Base-by-base conservation (phyloP, 1,284 basidiomycete genomes). In the Apiotrichum gracile region DNA sequence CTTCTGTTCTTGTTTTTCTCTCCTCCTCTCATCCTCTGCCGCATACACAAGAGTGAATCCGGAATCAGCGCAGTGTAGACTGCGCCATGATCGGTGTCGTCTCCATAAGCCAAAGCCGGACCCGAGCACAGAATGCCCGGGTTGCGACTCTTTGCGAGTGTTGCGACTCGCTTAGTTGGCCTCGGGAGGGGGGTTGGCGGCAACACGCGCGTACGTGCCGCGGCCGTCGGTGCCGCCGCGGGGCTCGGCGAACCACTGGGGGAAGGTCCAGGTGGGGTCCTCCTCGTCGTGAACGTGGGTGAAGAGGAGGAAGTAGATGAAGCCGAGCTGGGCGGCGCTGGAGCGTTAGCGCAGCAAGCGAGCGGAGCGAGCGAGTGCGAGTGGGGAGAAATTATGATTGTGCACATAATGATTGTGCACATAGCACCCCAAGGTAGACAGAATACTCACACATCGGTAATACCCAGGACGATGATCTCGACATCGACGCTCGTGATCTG, bases 381-480 rank as follows among this genome's bases (percentile, higher is more conserved):
- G 51, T 35, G 25, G 37, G 34, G 25, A 46, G 40, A 35, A 22
- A 39, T n/a, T n/a, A 12, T 37, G n/a, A n/a, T n/a, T n/a, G n/a
- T n/a, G n/a, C n/a, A n/a, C n/a, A n/a, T n/a, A n/a, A n/a, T n/a
- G n/a, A n/a, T n/a, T n/a, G n/a, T n/a, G n/a, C n/a, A n/a, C n/a
- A n/a, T n/a, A n/a, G n/a, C n/a, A n/a, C n/a, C n/a, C n/a, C n/a
- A n/a, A n/a, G n/a, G n/a, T 3, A 2, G 12, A 27, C 10, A 17
- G 12, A 21, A 25, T 13, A 68, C 69, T 61, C 42, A 69, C 66
- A 71, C 64, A 46, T 76, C 74, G 16, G 73, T 61, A 5, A 75
- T 55, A 52, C 67, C 73, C 43, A 66, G 69, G 12, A 63, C 60
- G 61, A 76, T 74, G 51, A 70, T 61, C 60, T 76, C 70, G 19